Evolutionary conservation across 164 flowering plant species (phyloP), one percentile per base, ranked within the genome.

Genomic region (Platanus orientalis): DNA sequence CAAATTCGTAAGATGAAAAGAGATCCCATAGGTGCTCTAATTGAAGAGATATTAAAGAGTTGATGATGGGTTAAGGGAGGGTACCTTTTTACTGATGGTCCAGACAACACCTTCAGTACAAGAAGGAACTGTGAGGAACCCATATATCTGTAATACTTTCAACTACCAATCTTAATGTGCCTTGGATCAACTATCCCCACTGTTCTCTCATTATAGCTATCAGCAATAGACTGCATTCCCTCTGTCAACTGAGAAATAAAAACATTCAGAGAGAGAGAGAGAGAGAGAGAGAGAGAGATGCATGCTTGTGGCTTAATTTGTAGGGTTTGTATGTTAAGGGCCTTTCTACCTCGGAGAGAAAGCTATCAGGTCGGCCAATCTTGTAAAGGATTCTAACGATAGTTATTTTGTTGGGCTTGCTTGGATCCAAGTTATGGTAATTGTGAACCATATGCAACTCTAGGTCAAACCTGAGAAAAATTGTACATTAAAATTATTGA

Each of bases 361-460:
- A 86, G 7, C 79, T 24, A 64, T 86, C 90, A 1, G 80, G 73
- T 27, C 67, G 55, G 11, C 92, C 92, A 7, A 83, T 36, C 27
- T 67, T 75, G 71, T 87, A 89, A 44, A 78, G 21, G 47, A 89
- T 61, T 34, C 82, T 85, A 49, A 85, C 67, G 0, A 87, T 90
- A 7, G 89, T 81, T 13, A 50, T 67, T 47, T 73, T 42, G 4
- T 78, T 74, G 6, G 59, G 66, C 0, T 34, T 5, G 69, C 71
- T 83, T 32, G 77, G 60, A n/a, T n/a, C n/a, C n/a, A n/a, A n/a
- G n/a, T n/a, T n/a, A n/a, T n/a, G n/a, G n/a, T n/a, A n/a, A n/a
- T n/a, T n/a, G 29, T 87, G 90, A 53, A 89, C 85, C 79, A 83
- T 34, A 68, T 89, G 92, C 49, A 74, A 19, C 76, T 86, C 96